A percentile compares a stretch with the other conserved stretches of the same genome.
phyloP scores from a whole-genome alignment of 1,284 basidiomycete genomes.

The Cryptococcus sp. region DNA sequence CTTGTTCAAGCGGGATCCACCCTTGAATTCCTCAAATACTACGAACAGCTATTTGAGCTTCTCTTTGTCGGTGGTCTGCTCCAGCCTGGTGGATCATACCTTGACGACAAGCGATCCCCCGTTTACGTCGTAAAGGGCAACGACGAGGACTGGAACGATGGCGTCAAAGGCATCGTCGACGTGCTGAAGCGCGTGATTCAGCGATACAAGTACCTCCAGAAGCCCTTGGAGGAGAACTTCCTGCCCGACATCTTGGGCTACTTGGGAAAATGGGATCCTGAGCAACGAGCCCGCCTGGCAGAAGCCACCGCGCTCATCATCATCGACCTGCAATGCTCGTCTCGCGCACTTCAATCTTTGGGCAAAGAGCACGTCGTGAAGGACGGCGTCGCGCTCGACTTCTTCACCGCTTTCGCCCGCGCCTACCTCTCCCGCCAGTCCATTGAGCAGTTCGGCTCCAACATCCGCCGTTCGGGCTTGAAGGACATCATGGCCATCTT shows the following conservation, averaged over 20 bases:
- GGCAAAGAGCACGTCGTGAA: constrained; percentile 94
- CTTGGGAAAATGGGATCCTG: constrained; percentile 73
- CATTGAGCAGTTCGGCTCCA: constrained; percentile 78
- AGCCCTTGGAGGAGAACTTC: constrained; percentile 83
- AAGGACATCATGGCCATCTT: constrained; percentile 86
- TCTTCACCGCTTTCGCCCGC: constrained; percentile 77
- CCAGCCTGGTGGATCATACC: constrained; percentile 88
- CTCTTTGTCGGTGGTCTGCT: constrained; percentile 90
- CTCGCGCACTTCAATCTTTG: constrained; percentile 75
- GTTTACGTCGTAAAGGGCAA: constrained; percentile 45
- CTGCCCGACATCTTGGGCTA: constrained; percentile 86
- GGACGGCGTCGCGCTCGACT: constrained; percentile 77
- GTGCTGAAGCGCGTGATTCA: constrained; percentile 93
- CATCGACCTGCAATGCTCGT: constrained; percentile 74
- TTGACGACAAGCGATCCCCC: constrained; percentile 72
- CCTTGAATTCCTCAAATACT: constrained; percentile 93
- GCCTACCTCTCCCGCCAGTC: constrained; percentile 75
- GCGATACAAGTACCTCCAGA: constrained; percentile 98
- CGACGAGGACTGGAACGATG: constrained; percentile 37
- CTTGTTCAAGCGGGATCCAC: constrained; percentile 87
- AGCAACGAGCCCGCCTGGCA: constrained; percentile 78
- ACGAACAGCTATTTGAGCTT: constrained; percentile 91
- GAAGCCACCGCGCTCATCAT: constrained; percentile 78
- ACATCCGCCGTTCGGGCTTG: constrained; percentile 78
- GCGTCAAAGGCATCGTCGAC: constrained; percentile 85